Evolutionary conservation across 2,329 filamentous ascomycete genomes (phyloP).

Genomic region (Chaetomium sp.): DNA sequence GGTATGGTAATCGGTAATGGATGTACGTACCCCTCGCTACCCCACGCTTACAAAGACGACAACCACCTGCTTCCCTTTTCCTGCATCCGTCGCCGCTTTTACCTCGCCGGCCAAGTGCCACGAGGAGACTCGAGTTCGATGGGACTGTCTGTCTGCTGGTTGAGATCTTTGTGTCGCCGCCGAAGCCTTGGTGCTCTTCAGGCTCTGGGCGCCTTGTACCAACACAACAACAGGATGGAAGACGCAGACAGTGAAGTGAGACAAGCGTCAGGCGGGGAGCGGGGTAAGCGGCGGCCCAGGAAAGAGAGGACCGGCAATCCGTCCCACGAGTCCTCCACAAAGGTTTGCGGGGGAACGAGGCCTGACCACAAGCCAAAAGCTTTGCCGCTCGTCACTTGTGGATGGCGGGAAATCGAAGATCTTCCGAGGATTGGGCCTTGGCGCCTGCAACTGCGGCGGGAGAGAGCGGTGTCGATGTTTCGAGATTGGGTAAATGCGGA

Average conservation of each 20-base stretch:
- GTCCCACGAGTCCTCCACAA: too few species aligned
- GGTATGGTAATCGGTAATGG: too few species aligned
- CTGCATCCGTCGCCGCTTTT: neutral
- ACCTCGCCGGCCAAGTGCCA: neutral
- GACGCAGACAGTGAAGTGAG: neutral
- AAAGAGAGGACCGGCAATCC: too few species aligned
- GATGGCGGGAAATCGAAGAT: neutral
- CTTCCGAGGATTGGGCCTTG: neutral
- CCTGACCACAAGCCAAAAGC: too few species aligned
- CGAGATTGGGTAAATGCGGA: slow-evolving; percentile 20
- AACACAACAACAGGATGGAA: too few species aligned
- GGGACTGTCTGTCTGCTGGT: neutral
- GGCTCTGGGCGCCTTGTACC: too few species aligned
- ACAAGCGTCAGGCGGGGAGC: neutral
- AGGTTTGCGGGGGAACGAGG: too few species aligned
- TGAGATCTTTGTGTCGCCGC: neutral
- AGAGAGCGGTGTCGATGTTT: slow-evolving; percentile 3
- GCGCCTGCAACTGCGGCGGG: neutral
- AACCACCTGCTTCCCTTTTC: neutral
- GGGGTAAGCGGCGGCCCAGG: neutral
- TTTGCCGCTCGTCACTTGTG: neutral
- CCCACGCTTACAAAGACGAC: too few species aligned
- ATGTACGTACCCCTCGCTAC: neutral
- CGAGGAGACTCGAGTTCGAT: neutral
- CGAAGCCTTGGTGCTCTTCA: too few species aligned